These are phyloP conservation scores for Candolleomyces eurysporus DNA, from an alignment of 768 basidiomycete species.

Conservation along the genomic window DNA sequence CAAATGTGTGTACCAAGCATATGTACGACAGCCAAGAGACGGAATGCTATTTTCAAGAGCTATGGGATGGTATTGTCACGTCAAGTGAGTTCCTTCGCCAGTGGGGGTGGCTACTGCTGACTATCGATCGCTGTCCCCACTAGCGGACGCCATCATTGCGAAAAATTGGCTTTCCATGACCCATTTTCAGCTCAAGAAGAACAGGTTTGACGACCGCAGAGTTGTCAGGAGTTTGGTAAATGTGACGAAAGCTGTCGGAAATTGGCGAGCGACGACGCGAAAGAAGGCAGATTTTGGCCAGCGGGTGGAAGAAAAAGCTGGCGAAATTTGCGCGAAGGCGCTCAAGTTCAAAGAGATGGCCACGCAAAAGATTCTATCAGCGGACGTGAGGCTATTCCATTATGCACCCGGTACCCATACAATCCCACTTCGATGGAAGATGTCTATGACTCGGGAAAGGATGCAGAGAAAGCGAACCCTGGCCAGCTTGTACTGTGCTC, in stretches of 20 bases:
- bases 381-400: neutral
- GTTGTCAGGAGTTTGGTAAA: neutral
- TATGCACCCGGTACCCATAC: neutral
- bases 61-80: no score
- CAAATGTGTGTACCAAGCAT: no score
- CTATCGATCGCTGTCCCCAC: no score
- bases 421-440: neutral
- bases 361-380: neutral
- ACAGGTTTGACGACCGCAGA: neutral
- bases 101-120: no score
- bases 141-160: neutral
- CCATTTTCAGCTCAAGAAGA: neutral
- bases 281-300: neutral
- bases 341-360: neutral
- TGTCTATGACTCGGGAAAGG: neutral
- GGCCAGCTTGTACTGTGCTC: neutral
- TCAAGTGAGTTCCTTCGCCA: no score
- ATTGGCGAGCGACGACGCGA: neutral
- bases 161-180: neutral
- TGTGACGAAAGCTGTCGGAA: neutral
- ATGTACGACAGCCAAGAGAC: neutral
- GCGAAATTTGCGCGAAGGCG: neutral
- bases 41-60: neutral
- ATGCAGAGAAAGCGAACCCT: neutral
- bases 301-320: neutral